Conservation (phyloP, 2,329 filamentous ascomycete genomes). For the Aquanectria penicillioides region DNA sequence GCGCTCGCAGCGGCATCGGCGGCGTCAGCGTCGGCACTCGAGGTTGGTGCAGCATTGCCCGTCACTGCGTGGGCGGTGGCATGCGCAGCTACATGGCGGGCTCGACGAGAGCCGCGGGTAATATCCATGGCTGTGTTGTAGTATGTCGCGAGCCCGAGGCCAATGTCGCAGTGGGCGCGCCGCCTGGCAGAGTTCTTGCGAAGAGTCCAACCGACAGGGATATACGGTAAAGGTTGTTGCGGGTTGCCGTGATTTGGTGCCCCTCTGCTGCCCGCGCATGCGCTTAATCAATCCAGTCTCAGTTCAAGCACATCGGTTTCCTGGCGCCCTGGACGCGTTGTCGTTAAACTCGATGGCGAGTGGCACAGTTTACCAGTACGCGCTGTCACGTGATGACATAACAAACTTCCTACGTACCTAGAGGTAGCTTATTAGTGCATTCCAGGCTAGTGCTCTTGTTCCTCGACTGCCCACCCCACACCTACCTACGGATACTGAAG, state of each 20-base stretch:
- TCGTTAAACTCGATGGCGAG: not conserved
- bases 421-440: not conserved
- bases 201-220: too few relatives aligned
- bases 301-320: not conserved
- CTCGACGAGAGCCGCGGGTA: slow-evolving; percentile 43
- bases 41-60: slow-evolving; percentile 23
- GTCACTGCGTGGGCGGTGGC: slow-evolving; percentile 14
- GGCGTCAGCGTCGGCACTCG: slow-evolving; percentile 17
- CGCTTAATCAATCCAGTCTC: not conserved
- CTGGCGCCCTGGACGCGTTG: not conserved
- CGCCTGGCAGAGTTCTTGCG: too few relatives aligned
- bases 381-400: slow-evolving; percentile 17
- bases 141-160: too few relatives aligned
- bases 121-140: too few relatives aligned
- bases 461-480: not conserved
- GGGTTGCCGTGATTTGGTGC: too few relatives aligned
- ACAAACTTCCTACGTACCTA: not conserved
- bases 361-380: slow-evolving; percentile 1
- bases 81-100: slow-evolving; percentile 43
- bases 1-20: slow-evolving; percentile 5
- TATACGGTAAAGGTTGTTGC: too few relatives aligned
- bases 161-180: too few relatives aligned
- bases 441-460: not conserved
- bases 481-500: not conserved
- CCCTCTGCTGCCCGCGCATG: not conserved